Evolutionary conservation across 176 grass and related monocot genomes (phyloP), one percentile per base, ranked within the genome.

Genomic region (Ensete glaucum): DNA sequence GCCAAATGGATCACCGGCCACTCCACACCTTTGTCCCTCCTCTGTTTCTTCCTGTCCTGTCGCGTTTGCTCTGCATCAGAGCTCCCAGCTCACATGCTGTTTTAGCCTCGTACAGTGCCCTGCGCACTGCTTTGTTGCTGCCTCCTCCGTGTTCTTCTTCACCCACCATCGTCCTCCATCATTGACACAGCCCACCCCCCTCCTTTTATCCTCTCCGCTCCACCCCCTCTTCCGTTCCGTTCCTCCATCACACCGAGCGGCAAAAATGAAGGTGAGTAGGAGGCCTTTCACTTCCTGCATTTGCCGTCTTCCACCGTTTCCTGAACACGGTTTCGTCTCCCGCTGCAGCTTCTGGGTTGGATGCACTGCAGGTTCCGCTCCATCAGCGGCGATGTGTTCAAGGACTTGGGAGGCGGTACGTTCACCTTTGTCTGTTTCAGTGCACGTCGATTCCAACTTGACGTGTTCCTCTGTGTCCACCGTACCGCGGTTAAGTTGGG

Each of bases 351-450:
- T 62, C 85, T 94, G 6, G 95, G 88, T 78, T 99, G 95, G 95
- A 99, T 99, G 90, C 95, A 94, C 75, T 81, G 90, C 8, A 99
- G 91, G 53, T 72, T 99, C 50, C 84, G 90, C 27, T 81, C 84
- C 59, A 91, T 77, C 49, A 87, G 74, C 78, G 80, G 88, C 75
- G 95, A 99, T 62, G 88, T 79, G 3, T 82, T 91, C 67, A 93
- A 93, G 81, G 94, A 93, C 25, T 89, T 85, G 19, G 34, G 54
- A 9, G n/a, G 76, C 57, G 86, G 90, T 98, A 82, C 74, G 63
- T 26, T 49, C 11, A 22, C 9, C 50, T 25, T 70, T 71, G 26
- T 60, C 0, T 51, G 20, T 78, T 5, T 10, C 11, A 25, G n/a
- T 15, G 19, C 15, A 22, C 2, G 11, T 17, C 0, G 14, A 7